Percentiles rank a stretch among this genome's conserved stretches.
Conservation (phyloP, 257 asterid genomes). For the Lycium ferocissimum region DNA sequence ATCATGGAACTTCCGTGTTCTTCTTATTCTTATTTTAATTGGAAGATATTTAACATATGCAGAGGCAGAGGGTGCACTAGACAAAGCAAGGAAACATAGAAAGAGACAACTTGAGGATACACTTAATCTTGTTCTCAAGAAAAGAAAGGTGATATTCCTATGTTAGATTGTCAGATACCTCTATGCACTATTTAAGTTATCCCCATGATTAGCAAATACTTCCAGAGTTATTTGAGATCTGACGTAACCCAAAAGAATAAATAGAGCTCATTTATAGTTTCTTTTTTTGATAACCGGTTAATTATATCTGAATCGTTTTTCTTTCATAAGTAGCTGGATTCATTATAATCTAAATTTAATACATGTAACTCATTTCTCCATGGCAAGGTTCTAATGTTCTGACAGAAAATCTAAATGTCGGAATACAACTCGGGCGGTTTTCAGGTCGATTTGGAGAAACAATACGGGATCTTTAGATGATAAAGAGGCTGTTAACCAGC, state of each 20-base stretch:
- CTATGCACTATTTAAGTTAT: neutral
- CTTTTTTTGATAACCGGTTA: neutral
- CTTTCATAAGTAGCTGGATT: neutral
- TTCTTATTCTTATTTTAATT: neutral
- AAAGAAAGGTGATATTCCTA: constrained; percentile 64
- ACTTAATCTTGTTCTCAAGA: constrained; percentile 85
- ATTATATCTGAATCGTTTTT: neutral
- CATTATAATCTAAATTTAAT: neutral
- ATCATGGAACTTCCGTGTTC: no score
- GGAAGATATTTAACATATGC: constrained; percentile 36
- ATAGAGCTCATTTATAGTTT: constrained; percentile 10
- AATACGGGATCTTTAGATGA: constrained; percentile 17
- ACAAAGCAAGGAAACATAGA: constrained; percentile 98
- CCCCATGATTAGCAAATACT: neutral
- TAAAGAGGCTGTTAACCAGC: constrained; percentile 21
- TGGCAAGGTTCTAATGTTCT: constrained; percentile 8
- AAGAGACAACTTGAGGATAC: constrained; percentile 99
- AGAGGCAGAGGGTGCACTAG: constrained; percentile 99
- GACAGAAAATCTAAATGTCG: constrained; percentile 14
- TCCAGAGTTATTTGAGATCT: neutral
- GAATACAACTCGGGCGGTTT: neutral
- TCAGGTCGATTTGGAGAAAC: constrained; percentile 23
- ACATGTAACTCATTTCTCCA: constrained; percentile 19
- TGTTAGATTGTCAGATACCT: constrained; percentile 10
- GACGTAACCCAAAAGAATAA: neutral